These are phyloP conservation scores for Monascus purpureus DNA, from an alignment of 495 filamentous ascomycete species.

Conservation along the genomic window DNA sequence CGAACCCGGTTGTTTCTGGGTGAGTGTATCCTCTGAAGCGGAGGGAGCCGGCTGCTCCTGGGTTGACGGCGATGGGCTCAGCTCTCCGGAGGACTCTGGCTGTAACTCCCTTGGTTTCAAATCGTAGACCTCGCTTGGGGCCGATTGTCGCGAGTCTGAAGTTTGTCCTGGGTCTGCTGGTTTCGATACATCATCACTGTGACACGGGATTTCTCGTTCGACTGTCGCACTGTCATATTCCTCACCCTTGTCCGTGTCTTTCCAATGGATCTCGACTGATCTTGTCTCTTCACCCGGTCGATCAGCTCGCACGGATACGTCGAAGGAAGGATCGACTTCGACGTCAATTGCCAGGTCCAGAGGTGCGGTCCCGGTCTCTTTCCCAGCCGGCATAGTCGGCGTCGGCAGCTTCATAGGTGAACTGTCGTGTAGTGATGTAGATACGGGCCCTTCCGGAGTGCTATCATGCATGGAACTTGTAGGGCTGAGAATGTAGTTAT, in stretches of 20 bases:
- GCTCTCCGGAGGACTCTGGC: slow-evolving; percentile 13
- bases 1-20: slow-evolving; percentile 12
- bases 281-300: neutral
- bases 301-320: slow-evolving; percentile 6
- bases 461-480: slow-evolving; percentile 2
- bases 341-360: slow-evolving; percentile 2
- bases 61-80: slow-evolving; percentile 25
- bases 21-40: slow-evolving; percentile 19
- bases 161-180: too few species aligned
- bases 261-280: slow-evolving; percentile 1
- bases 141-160: too few species aligned
- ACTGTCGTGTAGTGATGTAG: slow-evolving; percentile 2
- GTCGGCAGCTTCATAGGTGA: slow-evolving; percentile 1
- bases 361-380: neutral
- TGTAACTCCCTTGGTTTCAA: too few species aligned
- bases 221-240: slow-evolving; percentile 1
- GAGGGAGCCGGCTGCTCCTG: slow-evolving; percentile 21
- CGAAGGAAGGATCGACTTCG: slow-evolving; percentile 2
- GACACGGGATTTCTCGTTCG: slow-evolving; percentile 8
- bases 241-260: slow-evolving; percentile 1
- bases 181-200: too few species aligned
- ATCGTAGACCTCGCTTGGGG: too few species aligned
- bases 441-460: neutral
- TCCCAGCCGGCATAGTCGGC: slow-evolving; percentile 2
- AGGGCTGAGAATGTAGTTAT: slow-evolving; percentile 4